phyloP scores from a whole-genome alignment of 1,284 basidiomycete species.

The Abortiporus biennis region DNA sequence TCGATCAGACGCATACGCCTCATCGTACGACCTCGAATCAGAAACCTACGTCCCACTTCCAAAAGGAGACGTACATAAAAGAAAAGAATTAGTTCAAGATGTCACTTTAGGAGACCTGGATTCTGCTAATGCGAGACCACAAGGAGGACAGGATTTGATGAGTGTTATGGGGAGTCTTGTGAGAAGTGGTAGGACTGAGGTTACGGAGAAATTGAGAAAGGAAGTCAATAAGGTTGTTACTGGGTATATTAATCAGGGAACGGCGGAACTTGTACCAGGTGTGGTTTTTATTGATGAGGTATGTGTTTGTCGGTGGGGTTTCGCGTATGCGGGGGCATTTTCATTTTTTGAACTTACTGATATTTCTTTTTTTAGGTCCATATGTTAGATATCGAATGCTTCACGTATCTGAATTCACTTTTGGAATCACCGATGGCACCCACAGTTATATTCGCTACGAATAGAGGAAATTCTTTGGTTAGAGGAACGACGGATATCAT shows the following conservation, averaged over 20 bases:
- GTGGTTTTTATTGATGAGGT: constrained; percentile 99
- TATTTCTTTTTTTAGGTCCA: constrained; percentile 89
- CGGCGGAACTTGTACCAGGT: constrained; percentile 95
- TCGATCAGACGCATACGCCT: constrained; percentile 95
- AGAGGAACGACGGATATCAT: constrained; percentile 91
- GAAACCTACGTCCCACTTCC: constrained; percentile 98
- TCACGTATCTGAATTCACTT: constrained; percentile 95
- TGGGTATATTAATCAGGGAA: constrained; percentile 95
- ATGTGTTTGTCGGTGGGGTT: constrained; percentile 15
- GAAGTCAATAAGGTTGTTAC: constrained; percentile 99
- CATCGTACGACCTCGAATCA: constrained; percentile 97
- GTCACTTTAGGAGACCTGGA: constrained; percentile 96
- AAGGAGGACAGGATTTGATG: constrained; percentile 98
- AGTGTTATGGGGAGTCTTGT: constrained; percentile 97
- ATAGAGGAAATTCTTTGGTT: constrained; percentile 88
- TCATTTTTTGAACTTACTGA: constrained; percentile 1
- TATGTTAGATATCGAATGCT: constrained; percentile 99
- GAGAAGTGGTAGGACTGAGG: constrained; percentile 90
- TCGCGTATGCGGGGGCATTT: not conserved
- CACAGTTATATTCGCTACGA: constrained; percentile 95
- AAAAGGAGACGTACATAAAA: constrained; percentile 97
- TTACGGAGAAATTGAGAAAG: constrained; percentile 92
- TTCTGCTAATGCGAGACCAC: constrained; percentile 93
- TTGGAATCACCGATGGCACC: constrained; percentile 96
- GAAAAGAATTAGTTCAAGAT: constrained; percentile 96